A percentile compares a stretch with the other conserved stretches of the same genome.
These are phyloP conservation scores for Camelina sativa DNA, from an alignment of 345 rosid species.

Conservation along the genomic window DNA sequence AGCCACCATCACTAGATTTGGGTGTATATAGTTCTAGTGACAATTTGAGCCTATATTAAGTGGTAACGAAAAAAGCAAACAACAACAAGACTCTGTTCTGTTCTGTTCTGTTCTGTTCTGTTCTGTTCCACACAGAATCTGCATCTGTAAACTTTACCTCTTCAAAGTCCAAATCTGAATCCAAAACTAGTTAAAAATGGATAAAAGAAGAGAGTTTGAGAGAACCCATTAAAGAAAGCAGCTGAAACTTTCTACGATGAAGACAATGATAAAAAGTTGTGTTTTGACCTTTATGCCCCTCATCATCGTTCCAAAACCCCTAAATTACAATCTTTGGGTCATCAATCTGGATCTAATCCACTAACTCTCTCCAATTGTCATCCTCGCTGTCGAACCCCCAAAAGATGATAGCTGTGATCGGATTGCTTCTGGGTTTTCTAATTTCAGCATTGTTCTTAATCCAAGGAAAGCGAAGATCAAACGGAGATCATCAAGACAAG, in stretches of 20 bases:
- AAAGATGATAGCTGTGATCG: slow-evolving; percentile 44
- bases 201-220: neutral
- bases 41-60: neutral
- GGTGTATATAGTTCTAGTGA: neutral
- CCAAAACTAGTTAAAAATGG: neutral
- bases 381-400: neutral
- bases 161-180: neutral
- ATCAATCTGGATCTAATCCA: slow-evolving; percentile 21
- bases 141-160: neutral
- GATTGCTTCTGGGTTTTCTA: slow-evolving; percentile 52
- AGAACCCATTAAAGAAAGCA: neutral
- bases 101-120: too few relatives aligned
- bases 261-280: neutral
- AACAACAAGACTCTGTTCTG: neutral
- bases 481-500: slow-evolving; percentile 26
- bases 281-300: slow-evolving; percentile 26
- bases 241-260: neutral
- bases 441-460: slow-evolving; percentile 52
- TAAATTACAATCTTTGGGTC: slow-evolving; percentile 3
- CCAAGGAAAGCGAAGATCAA: slow-evolving; percentile 47
- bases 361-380: slow-evolving; percentile 14
- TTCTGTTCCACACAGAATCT: neutral
- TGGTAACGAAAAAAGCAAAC: neutral
- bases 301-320: neutral
- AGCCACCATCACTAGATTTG: neutral